Base-by-base conservation (phyloP, 768 basidiomycete species). In the Tricholoma bakamatsutake region DNA sequence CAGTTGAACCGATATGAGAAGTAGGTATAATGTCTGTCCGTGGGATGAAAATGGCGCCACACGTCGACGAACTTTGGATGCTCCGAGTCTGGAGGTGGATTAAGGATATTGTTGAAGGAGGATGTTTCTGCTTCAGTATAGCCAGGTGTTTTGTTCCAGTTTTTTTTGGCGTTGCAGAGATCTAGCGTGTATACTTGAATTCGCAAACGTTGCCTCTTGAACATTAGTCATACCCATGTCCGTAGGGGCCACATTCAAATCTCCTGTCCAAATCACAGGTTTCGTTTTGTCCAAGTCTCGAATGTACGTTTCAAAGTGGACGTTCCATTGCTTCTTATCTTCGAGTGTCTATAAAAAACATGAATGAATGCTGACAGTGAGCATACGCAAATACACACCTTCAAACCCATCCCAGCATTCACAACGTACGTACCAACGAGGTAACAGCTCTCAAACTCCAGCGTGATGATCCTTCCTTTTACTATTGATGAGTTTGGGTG, bases 101-200 rank as follows among this genome's bases (percentile, higher is more conserved):
- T 71, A 0, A 95, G 76, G 45, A 93, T 84, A 15, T 80, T 77
- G 54, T 78, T 80, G 67, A 87, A 93, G 0, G 87, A 82, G 4
- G 82, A 78, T 9, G 87, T 91, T 71, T 95, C 93, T 7, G 78
- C 82, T 63, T 89, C 82, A 0, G 92, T 94, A 66, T 91, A 90
- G 0, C 92, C 92, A 1, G 92, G 74, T 0, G 87, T 84, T 66
- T 94, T 94, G 69, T 94, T 93, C 90, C 90, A 93, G 64, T 93
- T 92, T 49, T 74, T 61, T 54, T 85, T 83, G 0, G 85, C 71
- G 60, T 90, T 86, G 10, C 82, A 61, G 15, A 92, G 77, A 66
- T 92, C 89, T 89, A 59, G 15, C 5, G n/a, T 40, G 48, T 13
- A 47, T 49, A 31, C 46, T 24, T 34, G 46, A 18, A 31, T 34